Conservation (phyloP, 371 early-diverging fungal species). For the Lichtheimia hyalospora region DNA sequence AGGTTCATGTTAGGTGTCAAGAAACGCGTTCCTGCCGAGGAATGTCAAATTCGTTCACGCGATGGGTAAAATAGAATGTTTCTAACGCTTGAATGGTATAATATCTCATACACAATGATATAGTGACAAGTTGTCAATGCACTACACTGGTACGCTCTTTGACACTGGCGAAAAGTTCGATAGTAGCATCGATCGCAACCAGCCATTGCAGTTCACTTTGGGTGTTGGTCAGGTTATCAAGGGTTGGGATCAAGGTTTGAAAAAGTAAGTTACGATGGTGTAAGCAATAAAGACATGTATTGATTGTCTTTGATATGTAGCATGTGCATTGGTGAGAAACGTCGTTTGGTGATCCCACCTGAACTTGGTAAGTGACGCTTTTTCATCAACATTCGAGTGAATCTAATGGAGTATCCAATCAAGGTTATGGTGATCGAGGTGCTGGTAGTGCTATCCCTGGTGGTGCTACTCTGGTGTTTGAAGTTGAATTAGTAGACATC, state of each 20-base stretch:
- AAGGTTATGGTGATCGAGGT: constrained; percentile 59
- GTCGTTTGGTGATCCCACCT: constrained; percentile 80
- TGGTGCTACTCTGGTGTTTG: constrained; percentile 65
- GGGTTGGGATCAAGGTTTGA: constrained; percentile 85
- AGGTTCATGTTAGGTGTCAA: constrained; percentile 38
- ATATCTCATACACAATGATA: neutral
- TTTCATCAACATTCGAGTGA: too few relatives aligned
- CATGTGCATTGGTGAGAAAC: constrained; percentile 88
- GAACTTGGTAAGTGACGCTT: constrained; percentile 42
- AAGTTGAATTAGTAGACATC: constrained; percentile 63
- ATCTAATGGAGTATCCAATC: too few relatives aligned
- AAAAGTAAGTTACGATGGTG: constrained; percentile 37
- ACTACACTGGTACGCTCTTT: constrained; percentile 80
- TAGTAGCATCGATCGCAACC: constrained; percentile 67
- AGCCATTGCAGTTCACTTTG: constrained; percentile 75
- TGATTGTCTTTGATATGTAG: constrained; percentile 20
- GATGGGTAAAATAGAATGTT: constrained; percentile 39
- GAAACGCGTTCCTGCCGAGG: constrained; percentile 43
- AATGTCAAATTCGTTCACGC: constrained; percentile 44
- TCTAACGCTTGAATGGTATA: neutral
- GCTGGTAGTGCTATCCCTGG: constrained; percentile 61
- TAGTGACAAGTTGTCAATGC: constrained; percentile 68
- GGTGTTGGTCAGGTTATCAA: constrained; percentile 68
- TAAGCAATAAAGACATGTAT: neutral
- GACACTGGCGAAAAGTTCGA: constrained; percentile 76